phyloP scores from a whole-genome alignment of 208 protist species.

The Baffinella frigidus region DNA sequence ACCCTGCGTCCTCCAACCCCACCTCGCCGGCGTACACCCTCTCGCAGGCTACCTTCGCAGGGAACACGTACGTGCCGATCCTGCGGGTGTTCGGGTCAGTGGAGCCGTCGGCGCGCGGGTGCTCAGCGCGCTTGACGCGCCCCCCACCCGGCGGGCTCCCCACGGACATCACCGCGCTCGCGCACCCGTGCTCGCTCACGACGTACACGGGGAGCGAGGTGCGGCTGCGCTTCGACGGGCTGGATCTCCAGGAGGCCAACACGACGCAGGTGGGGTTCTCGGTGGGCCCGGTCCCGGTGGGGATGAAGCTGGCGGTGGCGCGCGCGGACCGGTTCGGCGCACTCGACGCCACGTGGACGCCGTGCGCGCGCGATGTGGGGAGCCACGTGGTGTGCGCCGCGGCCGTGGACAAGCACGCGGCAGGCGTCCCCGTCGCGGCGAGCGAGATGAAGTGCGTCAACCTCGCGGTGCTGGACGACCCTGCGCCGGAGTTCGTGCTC shows the following conservation, averaged over 20 bases:
- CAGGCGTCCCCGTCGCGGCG: neutral
- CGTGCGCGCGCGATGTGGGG: neutral
- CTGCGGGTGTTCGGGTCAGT: neutral
- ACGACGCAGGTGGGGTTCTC: neutral
- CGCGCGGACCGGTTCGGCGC: neutral
- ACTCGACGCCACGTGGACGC: neutral
- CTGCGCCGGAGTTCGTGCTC: neutral
- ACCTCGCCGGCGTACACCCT: too few species aligned
- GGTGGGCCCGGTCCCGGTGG: neutral
- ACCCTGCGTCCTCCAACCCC: too few species aligned
- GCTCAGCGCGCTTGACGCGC: neutral
- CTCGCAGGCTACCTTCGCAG: too few species aligned
- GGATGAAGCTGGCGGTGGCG: neutral
- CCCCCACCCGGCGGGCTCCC: neutral
- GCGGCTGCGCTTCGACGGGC: neutral
- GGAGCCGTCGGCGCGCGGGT: neutral
- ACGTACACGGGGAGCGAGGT: neutral
- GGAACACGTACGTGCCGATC: neutral
- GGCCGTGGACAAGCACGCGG: neutral
- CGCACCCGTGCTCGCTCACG: neutral
- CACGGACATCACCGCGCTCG: neutral
- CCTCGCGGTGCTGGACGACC: neutral
- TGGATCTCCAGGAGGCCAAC: neutral
- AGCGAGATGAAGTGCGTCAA: neutral
- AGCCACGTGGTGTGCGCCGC: neutral